Conservation (phyloP, 2,329 filamentous ascomycete species). For the Fusarium torreyae region DNA sequence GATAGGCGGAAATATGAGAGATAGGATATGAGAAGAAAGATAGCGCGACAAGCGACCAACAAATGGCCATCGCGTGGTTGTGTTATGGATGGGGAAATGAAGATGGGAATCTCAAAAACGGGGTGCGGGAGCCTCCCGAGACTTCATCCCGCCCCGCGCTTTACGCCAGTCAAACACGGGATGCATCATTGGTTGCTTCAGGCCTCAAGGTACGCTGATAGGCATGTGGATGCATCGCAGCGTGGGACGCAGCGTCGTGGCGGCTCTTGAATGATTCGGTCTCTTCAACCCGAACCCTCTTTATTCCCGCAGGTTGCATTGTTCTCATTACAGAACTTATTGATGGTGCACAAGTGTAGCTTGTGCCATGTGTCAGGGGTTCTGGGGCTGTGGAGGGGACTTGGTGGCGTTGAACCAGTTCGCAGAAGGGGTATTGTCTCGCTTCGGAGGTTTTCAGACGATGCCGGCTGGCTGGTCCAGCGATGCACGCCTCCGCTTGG, state of each 20-base stretch:
- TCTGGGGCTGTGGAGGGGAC: slow-evolving; percentile 3
- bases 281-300: not conserved
- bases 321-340: slow-evolving; percentile 2
- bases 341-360: slow-evolving; percentile 29
- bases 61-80: not conserved
- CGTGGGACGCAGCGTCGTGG: slow-evolving; percentile 20
- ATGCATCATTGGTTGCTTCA: slow-evolving; percentile 35
- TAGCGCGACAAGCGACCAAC: slow-evolving; percentile 3
- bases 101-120: slow-evolving; percentile 33
- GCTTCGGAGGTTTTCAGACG: slow-evolving; percentile 30
- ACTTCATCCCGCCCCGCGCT: slow-evolving; percentile 41
- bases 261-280: slow-evolving; percentile 28
- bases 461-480: slow-evolving; percentile 12
- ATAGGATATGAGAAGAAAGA: not conserved
- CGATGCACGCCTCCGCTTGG: slow-evolving; percentile 10
- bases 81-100: slow-evolving; percentile 19
- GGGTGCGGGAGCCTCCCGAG: slow-evolving; percentile 46
- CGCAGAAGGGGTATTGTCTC: slow-evolving; percentile 32
- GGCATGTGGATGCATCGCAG: slow-evolving; percentile 27
- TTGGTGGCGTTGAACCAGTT: slow-evolving; percentile 34
- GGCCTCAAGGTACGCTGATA: slow-evolving; percentile 22
- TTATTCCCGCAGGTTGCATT: slow-evolving; percentile 16
- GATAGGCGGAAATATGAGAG: slow-evolving; percentile 12
- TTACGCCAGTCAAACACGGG: slow-evolving; percentile 36
- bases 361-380: slow-evolving; percentile 34